Base-by-base conservation (phyloP, 2,329 filamentous ascomycete genomes). In the Cladosporium colombiae region DNA sequence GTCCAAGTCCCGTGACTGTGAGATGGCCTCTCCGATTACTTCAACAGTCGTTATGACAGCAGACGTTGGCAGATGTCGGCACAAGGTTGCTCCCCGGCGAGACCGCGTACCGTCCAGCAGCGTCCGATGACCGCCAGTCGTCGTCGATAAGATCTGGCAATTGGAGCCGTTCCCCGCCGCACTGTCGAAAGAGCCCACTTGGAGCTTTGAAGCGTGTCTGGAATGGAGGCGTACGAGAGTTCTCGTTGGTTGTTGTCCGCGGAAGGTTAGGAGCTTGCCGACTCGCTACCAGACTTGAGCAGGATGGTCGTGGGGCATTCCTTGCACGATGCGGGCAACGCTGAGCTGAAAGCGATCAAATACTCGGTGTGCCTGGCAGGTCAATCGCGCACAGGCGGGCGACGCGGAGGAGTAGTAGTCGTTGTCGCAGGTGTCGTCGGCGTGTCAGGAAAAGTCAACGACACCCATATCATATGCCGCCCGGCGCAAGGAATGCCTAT, bases 201-300 rank as follows among this genome's bases (percentile, higher is more conserved):
- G 37, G 56, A 65, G 63, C 55, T 65, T 44, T 59, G 53, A 60
- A 60, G 46, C 44, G 46, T 59, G 46, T 60, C 46, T 44, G 46
- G 37, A 65, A 55, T 65, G 46, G 27, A 59, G 23, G 56, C 63
- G 63, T 55, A 21, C 50, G 44, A 25, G 55, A 25, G 33, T 59
- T 55, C 56, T 60, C 55, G 46, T 60, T 52, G 57, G 55, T 40
- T 31, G 55, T 40, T 40, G 55, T 44, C 11, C n/a, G 55, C 55
- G 49, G 63, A 52, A 65, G 44, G 55, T 65, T 59, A 65, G 55
- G 56, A 55, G 49, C 55, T 53, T 65, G 62, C 62, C 62, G 62
- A 40, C 40, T 65, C 62, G 62, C 62, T 65, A 65, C 63, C 63
- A 60, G 27, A 65, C 37, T 65, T 65, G 63, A 23, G 56, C 44